phyloP scores from a whole-genome alignment of 768 basidiomycete genomes.

The Amanita rimosa region DNA sequence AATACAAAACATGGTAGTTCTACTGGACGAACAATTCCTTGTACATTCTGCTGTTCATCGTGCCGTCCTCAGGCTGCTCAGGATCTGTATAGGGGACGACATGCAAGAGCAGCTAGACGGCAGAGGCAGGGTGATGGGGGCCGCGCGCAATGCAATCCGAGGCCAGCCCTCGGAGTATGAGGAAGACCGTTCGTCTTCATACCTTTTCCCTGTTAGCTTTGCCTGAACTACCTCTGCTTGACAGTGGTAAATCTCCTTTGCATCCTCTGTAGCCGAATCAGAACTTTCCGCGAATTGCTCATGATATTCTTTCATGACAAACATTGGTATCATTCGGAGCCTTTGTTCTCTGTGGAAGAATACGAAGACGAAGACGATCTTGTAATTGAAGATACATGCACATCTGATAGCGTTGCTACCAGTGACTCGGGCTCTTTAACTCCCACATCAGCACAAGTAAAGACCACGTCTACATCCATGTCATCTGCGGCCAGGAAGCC shows the following conservation, averaged over 20 bases:
- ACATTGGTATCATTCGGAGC: constrained; percentile 73
- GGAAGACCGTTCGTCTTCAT: constrained; percentile 56
- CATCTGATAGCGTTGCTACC: constrained; percentile 10
- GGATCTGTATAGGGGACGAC: constrained; percentile 88
- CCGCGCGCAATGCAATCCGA: constrained; percentile 59
- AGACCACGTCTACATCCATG: constrained; percentile 37
- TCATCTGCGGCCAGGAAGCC: constrained; percentile 45
- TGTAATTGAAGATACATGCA: constrained; percentile 30
- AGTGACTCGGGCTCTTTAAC: constrained; percentile 26
- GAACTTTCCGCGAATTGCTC: constrained; percentile 78
- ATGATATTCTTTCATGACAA: constrained; percentile 98
- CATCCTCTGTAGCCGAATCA: constrained; percentile 85
- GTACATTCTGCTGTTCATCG: constrained; percentile 86
- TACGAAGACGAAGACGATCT: constrained; percentile 63
- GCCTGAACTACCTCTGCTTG: constrained; percentile 7
- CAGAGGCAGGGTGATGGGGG: constrained; percentile 65
- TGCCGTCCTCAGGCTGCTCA: constrained; percentile 73
- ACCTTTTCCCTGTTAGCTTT: neutral
- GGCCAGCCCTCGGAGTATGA: constrained; percentile 82
- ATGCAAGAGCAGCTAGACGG: constrained; percentile 82
- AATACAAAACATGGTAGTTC: constrained; percentile 84
- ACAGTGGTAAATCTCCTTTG: constrained; percentile 87
- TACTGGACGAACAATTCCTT: constrained; percentile 88
- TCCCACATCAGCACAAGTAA: constrained; percentile 50
- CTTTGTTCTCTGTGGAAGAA: constrained; percentile 66